Evolutionary conservation across 2,329 filamentous ascomycete genomes (phyloP), one percentile per base, ranked within the genome.

Genomic region (Colletotrichum sp.): DNA sequence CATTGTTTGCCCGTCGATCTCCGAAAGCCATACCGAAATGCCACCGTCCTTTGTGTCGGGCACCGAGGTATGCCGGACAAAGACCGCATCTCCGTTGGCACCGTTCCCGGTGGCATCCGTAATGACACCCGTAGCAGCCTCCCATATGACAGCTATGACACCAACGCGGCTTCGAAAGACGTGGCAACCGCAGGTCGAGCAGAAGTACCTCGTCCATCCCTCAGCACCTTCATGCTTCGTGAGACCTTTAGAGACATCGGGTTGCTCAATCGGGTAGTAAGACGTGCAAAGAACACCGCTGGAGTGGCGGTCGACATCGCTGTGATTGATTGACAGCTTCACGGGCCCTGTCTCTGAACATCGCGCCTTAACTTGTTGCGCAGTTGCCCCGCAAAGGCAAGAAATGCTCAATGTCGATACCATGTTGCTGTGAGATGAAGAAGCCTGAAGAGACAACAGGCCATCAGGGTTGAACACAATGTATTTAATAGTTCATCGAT

Each of bases 161-260:
- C 26, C 71, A 24, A 58, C 64, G 59, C 69, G 73, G 38, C 71
- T 71, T 69, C 81, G 81, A 68, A 86, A 85, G 21, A 87, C 52
- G 66, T 87, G 86, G 63, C 86, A 87, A 2, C 86, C 86, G 63
- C 86, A 87, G 2, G 68, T 84, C 0, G 74, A 69, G 72, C 86
- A 88, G 74, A 88, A 87, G 76, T 84, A 85, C 7, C 82, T 78
- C 3, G 76, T 80, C 3, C 77, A 77, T 3, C 48, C 28, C 18
- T 78, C 73, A 1, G 8, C 5, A 0, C n/a, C 24, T 13, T 34
- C 10, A 18, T 78, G 77, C 13, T 30, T 69, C 1, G 24, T 64
- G 24, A 85, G 76, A 2, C 71, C 74, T 0, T 69, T 14, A 3
- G 34, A 48, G 1, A 79, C 12, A 3, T 16, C 21, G 1, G 80